A percentile compares a stretch with the other conserved stretches of the same genome.
Conservation (phyloP, 805 yeast species). For the Pichia gijzeniarum region DNA sequence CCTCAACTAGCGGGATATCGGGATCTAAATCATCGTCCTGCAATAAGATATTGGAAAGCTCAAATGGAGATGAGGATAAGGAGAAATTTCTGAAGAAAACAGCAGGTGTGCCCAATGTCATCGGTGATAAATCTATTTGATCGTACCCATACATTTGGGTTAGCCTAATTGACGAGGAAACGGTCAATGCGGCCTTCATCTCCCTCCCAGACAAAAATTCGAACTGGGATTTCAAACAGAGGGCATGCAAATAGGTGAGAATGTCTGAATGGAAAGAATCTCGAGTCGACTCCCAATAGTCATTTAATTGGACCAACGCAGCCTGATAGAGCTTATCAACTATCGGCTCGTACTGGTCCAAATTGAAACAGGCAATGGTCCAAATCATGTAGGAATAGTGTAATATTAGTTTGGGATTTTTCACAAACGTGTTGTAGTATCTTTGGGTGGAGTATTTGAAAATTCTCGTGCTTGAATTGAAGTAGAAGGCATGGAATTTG, state of each 20-base stretch:
- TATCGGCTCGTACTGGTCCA: conserved; percentile 16
- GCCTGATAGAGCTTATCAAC: conserved; percentile 18
- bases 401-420: conserved; percentile 17
- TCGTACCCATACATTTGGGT: conserved; percentile 28
- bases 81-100: conserved; percentile 15
- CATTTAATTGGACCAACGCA: conserved; percentile 14
- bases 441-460: conserved; percentile 19
- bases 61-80: conserved; percentile 5
- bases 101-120: conserved; percentile 16
- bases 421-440: conserved; percentile 16
- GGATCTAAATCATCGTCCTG: conserved; percentile 22
- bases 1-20: conserved; percentile 25
- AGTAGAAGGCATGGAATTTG: conserved; percentile 18
- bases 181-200: conserved; percentile 24
- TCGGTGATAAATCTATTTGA: conserved; percentile 24
- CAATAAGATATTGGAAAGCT: conserved; percentile 9
- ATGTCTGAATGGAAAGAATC: conserved; percentile 16
- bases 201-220: conserved; percentile 25
- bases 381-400: conserved; percentile 23
- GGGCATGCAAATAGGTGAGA: conserved; percentile 23
- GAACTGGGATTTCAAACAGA: conserved; percentile 21
- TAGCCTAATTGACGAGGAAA: conserved; percentile 23
- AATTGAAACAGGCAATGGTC: conserved; percentile 17
- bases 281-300: conserved; percentile 17
- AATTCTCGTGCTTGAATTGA: conserved; percentile 10